A percentile compares a stretch with the other conserved stretches of the same genome.
Conservation (phyloP, 2,329 filamentous ascomycete genomes). For the Arthrobotrys sphaeroides region DNA sequence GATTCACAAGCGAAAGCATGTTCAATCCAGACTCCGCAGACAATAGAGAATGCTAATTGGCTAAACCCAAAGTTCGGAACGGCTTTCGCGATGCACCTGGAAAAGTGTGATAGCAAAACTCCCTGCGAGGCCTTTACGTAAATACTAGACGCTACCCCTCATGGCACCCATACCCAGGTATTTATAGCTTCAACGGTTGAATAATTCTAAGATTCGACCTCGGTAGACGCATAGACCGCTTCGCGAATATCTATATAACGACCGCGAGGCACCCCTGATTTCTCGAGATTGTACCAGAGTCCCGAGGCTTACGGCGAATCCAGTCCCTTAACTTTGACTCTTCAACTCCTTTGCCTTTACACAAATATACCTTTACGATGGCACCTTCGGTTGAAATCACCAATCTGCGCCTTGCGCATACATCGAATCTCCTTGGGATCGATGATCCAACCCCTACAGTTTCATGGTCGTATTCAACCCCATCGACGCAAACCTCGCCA, state of each 20-base stretch:
- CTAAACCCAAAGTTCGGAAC: background rate
- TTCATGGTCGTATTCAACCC: slow-evolving; percentile 36
- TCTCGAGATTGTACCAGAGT: no score
- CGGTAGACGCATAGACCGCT: background rate
- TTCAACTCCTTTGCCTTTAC: no score
- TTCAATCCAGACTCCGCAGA: background rate
- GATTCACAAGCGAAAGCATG: background rate
- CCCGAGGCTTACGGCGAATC: no score
- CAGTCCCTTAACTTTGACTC: no score
- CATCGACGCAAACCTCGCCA: background rate
- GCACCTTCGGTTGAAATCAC: slow-evolving; percentile 17
- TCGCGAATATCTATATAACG: background rate
- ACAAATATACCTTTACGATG: no score
- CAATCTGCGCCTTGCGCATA: slow-evolving; percentile 30
- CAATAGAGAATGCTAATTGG: background rate
- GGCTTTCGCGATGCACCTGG: background rate
- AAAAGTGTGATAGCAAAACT: background rate
- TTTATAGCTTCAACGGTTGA: background rate
- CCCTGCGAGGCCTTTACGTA: slow-evolving; percentile 1
- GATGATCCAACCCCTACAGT: slow-evolving; percentile 30
- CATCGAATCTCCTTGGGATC: slow-evolving; percentile 31
- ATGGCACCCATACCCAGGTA: background rate
- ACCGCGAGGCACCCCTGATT: no score
- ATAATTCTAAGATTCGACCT: background rate
- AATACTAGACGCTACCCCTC: slow-evolving; percentile 3